Evolutionary conservation across 176 grass and related monocot species (phyloP).

Genomic region (Paspalum notatum): DNA sequence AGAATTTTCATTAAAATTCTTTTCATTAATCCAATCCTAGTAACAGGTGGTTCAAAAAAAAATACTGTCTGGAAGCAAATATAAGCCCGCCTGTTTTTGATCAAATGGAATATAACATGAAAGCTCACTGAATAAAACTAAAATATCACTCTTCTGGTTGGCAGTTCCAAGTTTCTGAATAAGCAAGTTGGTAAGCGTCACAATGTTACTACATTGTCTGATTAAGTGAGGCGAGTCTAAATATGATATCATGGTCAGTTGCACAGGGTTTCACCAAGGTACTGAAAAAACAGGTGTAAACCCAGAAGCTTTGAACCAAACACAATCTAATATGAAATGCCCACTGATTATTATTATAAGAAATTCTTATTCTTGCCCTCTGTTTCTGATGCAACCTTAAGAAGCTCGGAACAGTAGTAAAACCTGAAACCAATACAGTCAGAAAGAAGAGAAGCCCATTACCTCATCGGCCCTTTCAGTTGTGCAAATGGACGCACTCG

Average conservation of each 20-base stretch:
- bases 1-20: slow-evolving; percentile 11
- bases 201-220: background rate
- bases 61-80: background rate
- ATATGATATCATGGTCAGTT: background rate
- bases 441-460: background rate
- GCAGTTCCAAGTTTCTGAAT: background rate
- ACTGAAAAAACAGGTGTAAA: background rate
- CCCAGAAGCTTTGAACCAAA: background rate
- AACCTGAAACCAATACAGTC: background rate
- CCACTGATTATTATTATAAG: background rate
- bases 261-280: background rate
- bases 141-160: background rate
- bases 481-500: slow-evolving; percentile 5
- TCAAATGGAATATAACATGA: background rate
- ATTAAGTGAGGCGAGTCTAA: background rate
- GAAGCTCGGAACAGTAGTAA: slow-evolving; percentile 3
- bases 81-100: background rate
- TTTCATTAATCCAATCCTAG: background rate
- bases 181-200: background rate
- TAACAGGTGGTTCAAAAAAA: background rate
- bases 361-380: background rate
- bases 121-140: background rate
- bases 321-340: background rate
- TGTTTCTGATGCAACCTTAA: slow-evolving; percentile 7
- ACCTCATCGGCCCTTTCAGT: slow-evolving; percentile 40